Evolutionary conservation across 768 basidiomycete species (phyloP), one percentile per base, ranked within the genome.

Genomic region (Peribolospora kevripleyi): DNA sequence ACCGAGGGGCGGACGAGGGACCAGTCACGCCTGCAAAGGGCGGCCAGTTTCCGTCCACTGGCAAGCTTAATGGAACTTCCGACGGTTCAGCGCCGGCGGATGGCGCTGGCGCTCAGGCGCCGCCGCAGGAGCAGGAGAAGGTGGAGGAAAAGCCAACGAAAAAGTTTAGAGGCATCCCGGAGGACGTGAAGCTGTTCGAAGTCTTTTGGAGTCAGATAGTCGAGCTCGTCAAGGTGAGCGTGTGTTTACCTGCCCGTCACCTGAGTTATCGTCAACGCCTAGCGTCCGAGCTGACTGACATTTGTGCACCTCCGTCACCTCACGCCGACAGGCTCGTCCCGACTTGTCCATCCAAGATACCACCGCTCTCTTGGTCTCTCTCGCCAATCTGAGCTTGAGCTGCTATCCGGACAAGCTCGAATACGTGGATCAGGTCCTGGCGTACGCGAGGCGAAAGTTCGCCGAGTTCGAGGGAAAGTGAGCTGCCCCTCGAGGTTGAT

Each of bases 161-260:
- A 63, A 93, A 90, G 68, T 97, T 93, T 71, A 73, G 93, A 66
- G 93, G 93, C 14, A 79, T 97, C 47, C 93, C 93, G 6, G 84
- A 88, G 65, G 76, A 95, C 60, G 93, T 93, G 36, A 84, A 82
- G 64, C 69, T 98, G 52, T 98, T 98, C 59, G 93, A 98, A 65
- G 88, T 97, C 8, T 98, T 97, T 66, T 98, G 93, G 91, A 80
- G 83, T 59, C 93, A 98, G 66, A 86, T 97, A 5, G 90, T 97
- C 8, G 82, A 93, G 65, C 76, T 98, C 38, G 90, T 98, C 73
- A 93, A 90, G 77, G 88, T 85, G 61, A 14, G 75, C 65, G 7
- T 10, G 40, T 14, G 7, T 48, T 10, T 54, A 37, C 40, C 41
- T 8, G 14, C 5, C 37, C 39, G 9, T 41, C 41, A 49, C 10